Evolutionary conservation across 768 basidiomycete genomes (phyloP), one percentile per base, ranked within the genome.

Genomic region (Lactarius vividus): DNA sequence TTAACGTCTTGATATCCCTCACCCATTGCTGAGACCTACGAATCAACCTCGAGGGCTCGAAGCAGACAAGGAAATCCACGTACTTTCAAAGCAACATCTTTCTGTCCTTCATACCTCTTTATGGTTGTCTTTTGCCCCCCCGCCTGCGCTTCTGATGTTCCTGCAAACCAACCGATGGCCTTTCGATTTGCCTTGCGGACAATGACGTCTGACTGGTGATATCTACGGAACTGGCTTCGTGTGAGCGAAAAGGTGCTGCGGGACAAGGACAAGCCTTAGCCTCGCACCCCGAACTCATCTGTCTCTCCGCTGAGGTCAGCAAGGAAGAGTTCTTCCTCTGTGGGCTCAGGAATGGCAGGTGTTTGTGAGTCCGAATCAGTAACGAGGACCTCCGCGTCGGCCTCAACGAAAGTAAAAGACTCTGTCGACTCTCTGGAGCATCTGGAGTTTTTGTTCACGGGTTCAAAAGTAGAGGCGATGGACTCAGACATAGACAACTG

Each of bases 201-300:
- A 7, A 73, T 72, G 18, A 85, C 73, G 18, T 85, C 80, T 1
- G 82, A 82, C 59, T 82, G 82, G 64, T 84, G 82, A 65, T 83
- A 84, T 61, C 80, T 76, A 55, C 75, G 76, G 61, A 83, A 84
- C 83, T 84, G 64, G 3, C 49, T 1, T 52, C 33, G 16, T 18
- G 53, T 61, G 66, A 64, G 61, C 26, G 2, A 61, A 28, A 18
- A 8, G 4, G 10, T 26, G 9, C 15, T 52, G 20, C 1, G n/a
- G 15, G 11, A 57, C 10, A 52, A 16, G 16, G 23, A 15, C 29
- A 9, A 40, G 13, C 18, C 23, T 10, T 18, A 8, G 26, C 26
- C 4, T 40, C 57, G 20, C 37, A 70, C 70, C 28, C 70, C 70
- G 40, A 60, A 69, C 23, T 66, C 68, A 31, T 70, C 70, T 6